Evolutionary conservation across 208 protist species (phyloP), one percentile per base, ranked within the genome.

Genomic region (Sergeia podlipaevii): DNA sequence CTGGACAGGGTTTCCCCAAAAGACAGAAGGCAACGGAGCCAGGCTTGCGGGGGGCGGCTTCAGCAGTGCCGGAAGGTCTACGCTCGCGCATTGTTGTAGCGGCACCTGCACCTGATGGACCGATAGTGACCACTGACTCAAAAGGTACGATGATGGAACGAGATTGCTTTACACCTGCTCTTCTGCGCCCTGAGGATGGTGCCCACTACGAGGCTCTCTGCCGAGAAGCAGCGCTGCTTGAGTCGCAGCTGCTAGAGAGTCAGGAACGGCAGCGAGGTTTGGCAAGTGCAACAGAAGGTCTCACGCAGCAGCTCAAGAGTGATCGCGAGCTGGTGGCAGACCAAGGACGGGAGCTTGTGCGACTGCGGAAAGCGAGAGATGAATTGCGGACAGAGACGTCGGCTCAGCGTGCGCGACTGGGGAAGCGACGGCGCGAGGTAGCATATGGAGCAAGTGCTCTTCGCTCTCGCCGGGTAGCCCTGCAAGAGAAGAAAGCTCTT

Each of bases 371-470:
- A 20, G 58, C 74, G 28, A 59, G 55, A 18, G 74, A 80, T 23
- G 8, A 10, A 10, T 68, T 89, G 8, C 23, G 52, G 20, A 53
- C 36, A 15, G 36, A 34, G 8, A 64, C 78, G 5, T 66, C 45
- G 15, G 36, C 15, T 15, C 45, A 65, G 37, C 56, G 42, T 18
- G 54, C 37, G 10, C 44, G 53, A 26, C 48, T 93, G 20, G 51
- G 68, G 33, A 90, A 89, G 63, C 73, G 82, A 20, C 69, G 77
- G 52, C 82, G 77, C 41, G 86, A 93, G 28, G 73, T 93, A 26
- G 44, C 32, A 6, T 89, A 93, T 55, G 86, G 79, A 7, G 62
- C 67, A 4, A 49, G 53, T 2, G 77, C 82, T 29, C 65, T 93
- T 17, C 66, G 73, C 51, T 77, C 73, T 2, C 70, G 57, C 8